phyloP scores from a whole-genome alignment of 768 basidiomycete species.

The Chalciporus piperatus region DNA sequence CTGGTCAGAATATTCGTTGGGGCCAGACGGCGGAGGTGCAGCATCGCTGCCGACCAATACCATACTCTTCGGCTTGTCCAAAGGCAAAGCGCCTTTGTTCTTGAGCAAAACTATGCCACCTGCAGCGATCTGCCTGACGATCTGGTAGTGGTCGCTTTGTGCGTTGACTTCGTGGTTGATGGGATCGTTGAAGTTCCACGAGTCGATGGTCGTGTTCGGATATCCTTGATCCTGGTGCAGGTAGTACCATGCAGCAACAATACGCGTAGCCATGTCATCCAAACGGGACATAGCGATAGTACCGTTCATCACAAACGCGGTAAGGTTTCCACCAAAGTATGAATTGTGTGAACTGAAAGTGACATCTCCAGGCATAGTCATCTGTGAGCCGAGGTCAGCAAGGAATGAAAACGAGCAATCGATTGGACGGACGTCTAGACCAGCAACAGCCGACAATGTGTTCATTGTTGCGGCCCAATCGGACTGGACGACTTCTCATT shows the following conservation, averaged over 20 bases:
- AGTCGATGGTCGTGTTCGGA: constrained; percentile 23
- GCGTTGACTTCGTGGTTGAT: constrained; percentile 51
- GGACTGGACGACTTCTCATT: constrained; percentile 43
- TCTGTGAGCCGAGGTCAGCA: constrained; percentile 36
- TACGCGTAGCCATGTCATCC: constrained; percentile 71
- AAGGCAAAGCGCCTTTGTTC: constrained; percentile 57
- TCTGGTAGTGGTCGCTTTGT: constrained; percentile 47
- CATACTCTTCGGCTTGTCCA: constrained; percentile 57
- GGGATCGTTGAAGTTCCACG: constrained; percentile 28
- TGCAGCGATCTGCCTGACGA: constrained; percentile 62
- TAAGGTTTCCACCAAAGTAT: constrained; percentile 62
- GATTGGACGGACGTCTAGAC: constrained; percentile 51
- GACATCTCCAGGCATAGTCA: constrained; percentile 73
- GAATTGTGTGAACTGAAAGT: constrained; percentile 33
- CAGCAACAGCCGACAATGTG: constrained; percentile 51
- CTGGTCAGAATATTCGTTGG: constrained; percentile 66
- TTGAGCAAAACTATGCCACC: constrained; percentile 69
- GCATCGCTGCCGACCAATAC: constrained; percentile 63
- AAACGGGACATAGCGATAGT: constrained; percentile 56
- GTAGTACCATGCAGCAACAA: constrained; percentile 62
- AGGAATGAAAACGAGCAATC: too few species aligned
- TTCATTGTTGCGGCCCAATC: constrained; percentile 64
- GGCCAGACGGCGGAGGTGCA: constrained; percentile 62
- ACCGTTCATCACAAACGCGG: constrained; percentile 56
- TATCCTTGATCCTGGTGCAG: constrained; percentile 32